Evolutionary conservation across 2,329 filamentous ascomycete species (phyloP).

Genomic region (Graphium sp.): DNA sequence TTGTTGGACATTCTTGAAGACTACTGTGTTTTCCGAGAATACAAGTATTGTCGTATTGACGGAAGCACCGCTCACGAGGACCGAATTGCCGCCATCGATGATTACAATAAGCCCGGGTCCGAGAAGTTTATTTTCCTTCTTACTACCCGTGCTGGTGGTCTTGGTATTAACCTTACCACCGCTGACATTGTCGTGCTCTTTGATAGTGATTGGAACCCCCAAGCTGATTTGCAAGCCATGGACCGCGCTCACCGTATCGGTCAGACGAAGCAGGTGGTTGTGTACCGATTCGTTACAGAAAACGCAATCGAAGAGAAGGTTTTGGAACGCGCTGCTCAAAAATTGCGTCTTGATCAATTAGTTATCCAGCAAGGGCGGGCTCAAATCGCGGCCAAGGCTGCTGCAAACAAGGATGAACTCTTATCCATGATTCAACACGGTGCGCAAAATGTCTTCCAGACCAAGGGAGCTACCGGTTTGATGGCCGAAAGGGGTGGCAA

Average conservation of each 20-base stretch:
- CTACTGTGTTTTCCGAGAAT: conserved; percentile 91
- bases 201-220: conserved; percentile 97
- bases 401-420: conserved; percentile 89
- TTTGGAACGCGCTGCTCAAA: conserved; percentile 87
- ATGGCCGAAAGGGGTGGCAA: conserved; percentile 42
- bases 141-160: conserved; percentile 84
- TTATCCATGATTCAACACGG: conserved; percentile 98
- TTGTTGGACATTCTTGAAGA: conserved; percentile 93
- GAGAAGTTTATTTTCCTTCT: conserved; percentile 95
- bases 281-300: conserved; percentile 94
- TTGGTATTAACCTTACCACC: conserved; percentile 90
- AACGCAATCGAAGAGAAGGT: conserved; percentile 99
- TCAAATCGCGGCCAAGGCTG: conserved; percentile 77
- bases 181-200: conserved; percentile 95
- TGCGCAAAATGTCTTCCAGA: conserved; percentile 82
- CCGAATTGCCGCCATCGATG: conserved; percentile 91
- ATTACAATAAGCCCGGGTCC: conserved; percentile 90
- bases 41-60: conserved; percentile 94
- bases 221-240: conserved; percentile 97
- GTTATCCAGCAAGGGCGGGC: conserved; percentile 96
- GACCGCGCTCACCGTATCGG: conserved; percentile 96
- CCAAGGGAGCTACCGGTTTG: conserved; percentile 46
- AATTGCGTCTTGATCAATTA: conserved; percentile 86
- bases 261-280: conserved; percentile 93
- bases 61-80: conserved; percentile 95